Evolutionary conservation across 2,329 filamentous ascomycete species (phyloP).

Genomic region (Conoideocrella luteorostrata): DNA sequence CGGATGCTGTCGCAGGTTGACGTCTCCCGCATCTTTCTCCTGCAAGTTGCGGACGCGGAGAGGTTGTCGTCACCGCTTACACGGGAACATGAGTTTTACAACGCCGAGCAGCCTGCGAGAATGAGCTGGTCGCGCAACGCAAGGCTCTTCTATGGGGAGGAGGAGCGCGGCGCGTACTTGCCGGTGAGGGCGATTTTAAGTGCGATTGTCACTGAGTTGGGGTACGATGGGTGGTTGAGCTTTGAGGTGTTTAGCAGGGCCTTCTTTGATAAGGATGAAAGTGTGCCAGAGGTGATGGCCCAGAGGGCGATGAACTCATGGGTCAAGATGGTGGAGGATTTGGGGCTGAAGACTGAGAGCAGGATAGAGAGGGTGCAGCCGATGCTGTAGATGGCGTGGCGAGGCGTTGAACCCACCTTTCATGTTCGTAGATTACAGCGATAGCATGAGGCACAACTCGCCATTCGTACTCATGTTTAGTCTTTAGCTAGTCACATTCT

Average conservation of each 20-base stretch:
- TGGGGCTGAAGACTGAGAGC: conserved; percentile 13
- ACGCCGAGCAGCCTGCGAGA: conserved; percentile 32
- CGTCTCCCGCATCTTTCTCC: conserved; percentile 61
- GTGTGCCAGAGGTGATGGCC: conserved; percentile 54
- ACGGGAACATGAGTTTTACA: conserved; percentile 33
- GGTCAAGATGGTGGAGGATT: conserved; percentile 35
- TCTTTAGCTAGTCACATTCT: no score
- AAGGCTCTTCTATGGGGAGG: conserved; percentile 51
- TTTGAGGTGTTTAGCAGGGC: conserved; percentile 58
- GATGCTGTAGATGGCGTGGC: conserved; percentile 22
- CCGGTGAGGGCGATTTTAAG: conserved; percentile 56
- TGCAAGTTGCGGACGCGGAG: conserved; percentile 73
- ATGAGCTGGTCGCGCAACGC: conserved; percentile 79
- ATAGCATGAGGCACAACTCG: no score
- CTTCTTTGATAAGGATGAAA: conserved; percentile 45
- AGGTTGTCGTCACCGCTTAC: conserved; percentile 52
- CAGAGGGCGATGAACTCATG: conserved; percentile 48
- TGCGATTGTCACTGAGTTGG: conserved; percentile 57
- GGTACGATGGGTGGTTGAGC: conserved; percentile 66
- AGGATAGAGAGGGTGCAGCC: conserved; percentile 22
- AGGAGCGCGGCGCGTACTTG: conserved; percentile 57
- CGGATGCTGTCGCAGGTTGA: conserved; percentile 51
- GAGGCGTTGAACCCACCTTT: no score
- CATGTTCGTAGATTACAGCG: no score
- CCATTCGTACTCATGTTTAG: no score